Base-by-base conservation (phyloP, 164 flowering plant genomes). In the Piper betle region DNA sequence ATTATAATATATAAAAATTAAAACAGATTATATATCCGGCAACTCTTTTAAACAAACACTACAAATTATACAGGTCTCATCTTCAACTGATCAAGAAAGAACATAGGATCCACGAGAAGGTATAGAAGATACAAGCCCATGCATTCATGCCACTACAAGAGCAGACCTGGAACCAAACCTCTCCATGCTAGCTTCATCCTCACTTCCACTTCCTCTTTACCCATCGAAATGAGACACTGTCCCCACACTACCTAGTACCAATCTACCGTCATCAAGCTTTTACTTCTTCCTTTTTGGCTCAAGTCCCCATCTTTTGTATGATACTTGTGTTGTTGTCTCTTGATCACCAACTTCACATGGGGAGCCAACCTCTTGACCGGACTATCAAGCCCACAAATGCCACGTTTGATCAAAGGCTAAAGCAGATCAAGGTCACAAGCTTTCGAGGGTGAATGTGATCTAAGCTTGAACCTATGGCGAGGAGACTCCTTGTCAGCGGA, bases 381-480 rank as follows among this genome's bases (percentile, higher is more conserved):
- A 58, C 76, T 77, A 57, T 76, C 77, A 13, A 76, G 61, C 33
- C 83, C 79, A 61, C 87, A 79, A 5, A 79, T 74, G 62, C 52
- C 71, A 59, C 71, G 81, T 75, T 78, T 82, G 38, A 71, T 69
- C 86, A 87, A 79, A 0, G 83, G 77, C 11, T 75, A 72, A 25
- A 86, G 65, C 2, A 59, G 52, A 5, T 73, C 72, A 5, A 81
- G 68, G 16, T 86, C 88, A 67, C 88, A 78, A 2, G 81, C 82
- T 57, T 68, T 75, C 0, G 72, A 59, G 11, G 69, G 58, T 18
- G 78, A 50, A n/a, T 55, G 52, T 18, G 33, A 52, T 48, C 54
- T 53, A 9, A 61, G 37, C 5, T 43, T 61, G 9, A 43, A 8
- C 13, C 46, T 50, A 11, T 63, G 25, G 38, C 38, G 55, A 37